Evolutionary conservation across 2,329 filamentous ascomycete genomes (phyloP).

Genomic region (Clarireedia sp.): DNA sequence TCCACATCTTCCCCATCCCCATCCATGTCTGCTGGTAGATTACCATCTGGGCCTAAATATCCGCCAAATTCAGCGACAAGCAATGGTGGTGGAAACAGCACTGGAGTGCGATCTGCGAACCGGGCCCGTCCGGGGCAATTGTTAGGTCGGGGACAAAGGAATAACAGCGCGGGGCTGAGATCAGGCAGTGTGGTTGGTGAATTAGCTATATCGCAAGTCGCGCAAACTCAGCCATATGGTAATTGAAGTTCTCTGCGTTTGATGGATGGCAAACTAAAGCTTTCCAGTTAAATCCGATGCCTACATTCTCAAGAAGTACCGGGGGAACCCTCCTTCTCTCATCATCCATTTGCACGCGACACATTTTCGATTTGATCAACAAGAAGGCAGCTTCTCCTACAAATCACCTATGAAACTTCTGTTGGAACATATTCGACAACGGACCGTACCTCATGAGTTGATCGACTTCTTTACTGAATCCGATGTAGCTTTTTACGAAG

Average conservation of each 20-base stretch:
- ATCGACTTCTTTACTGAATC: conserved; percentile 58
- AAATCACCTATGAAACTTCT: conserved; percentile 82
- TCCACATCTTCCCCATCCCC: conserved; percentile 46
- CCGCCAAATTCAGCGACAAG: conserved; percentile 40
- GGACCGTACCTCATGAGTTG: conserved; percentile 84
- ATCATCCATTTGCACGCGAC: conserved; percentile 77
- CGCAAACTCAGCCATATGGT: conserved; percentile 48
- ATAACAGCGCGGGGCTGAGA: conserved; percentile 40
- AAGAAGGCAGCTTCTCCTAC: conserved; percentile 82
- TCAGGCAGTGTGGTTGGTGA: conserved; percentile 43
- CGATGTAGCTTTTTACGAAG: conserved; percentile 82
- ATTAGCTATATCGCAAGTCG: conserved; percentile 27
- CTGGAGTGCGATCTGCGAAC: conserved; percentile 42
- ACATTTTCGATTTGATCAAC: conserved; percentile 83
- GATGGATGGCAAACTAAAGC: conserved; percentile 13
- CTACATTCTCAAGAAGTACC: conserved; percentile 79
- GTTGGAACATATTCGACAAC: conserved; percentile 64
- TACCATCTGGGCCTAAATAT: conserved; percentile 45
- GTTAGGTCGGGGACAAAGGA: conserved; percentile 41
- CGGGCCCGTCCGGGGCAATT: conserved; percentile 43
- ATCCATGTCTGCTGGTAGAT: conserved; percentile 45
- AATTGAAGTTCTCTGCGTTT: conserved; percentile 24
- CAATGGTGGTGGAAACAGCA: conserved; percentile 31
- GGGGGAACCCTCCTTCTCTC: conserved; percentile 66
- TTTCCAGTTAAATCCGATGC: conserved; percentile 59